Conservation (phyloP, 164 flowering plant genomes). For the Magnolia officinalis region DNA sequence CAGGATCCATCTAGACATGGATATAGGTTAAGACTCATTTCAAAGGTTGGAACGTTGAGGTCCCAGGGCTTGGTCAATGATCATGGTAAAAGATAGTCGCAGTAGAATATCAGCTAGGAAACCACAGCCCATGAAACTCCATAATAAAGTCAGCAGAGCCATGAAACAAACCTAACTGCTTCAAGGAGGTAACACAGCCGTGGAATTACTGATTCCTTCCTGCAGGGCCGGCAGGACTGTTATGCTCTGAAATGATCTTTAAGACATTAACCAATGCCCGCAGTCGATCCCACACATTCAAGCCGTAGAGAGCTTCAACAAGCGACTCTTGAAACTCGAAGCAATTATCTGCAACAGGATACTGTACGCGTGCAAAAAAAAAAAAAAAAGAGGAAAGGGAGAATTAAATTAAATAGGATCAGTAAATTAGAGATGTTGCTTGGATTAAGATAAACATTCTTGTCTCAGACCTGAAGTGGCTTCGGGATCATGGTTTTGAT, state of each 20-base stretch:
- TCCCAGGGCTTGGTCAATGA: not conserved
- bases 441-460: not conserved
- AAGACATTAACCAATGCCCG: constrained; percentile 64
- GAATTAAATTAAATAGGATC: not conserved
- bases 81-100: not conserved
- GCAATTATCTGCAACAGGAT: constrained; percentile 80
- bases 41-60: not conserved
- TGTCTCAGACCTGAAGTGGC: constrained; percentile 69
- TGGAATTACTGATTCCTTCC: constrained; percentile 36
- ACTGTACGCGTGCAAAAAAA: constrained; percentile 31
- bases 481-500: constrained; percentile 89
- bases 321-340: constrained; percentile 88
- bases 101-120: not conserved
- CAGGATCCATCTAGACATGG: too few relatives aligned
- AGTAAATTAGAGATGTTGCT: not conserved
- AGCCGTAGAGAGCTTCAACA: constrained; percentile 79
- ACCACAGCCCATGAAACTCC: not conserved
- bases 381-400: not conserved
- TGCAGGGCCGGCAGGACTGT: constrained; percentile 25
- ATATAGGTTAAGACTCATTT: not conserved
- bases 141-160: not conserved
- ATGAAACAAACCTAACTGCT: not conserved
- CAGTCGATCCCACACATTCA: constrained; percentile 78
- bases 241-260: constrained; percentile 62
- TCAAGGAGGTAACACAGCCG: not conserved